These are phyloP conservation scores for Apiotrichum domesticum DNA, from an alignment of 1,284 basidiomycete species.

Conservation along the genomic window DNA sequence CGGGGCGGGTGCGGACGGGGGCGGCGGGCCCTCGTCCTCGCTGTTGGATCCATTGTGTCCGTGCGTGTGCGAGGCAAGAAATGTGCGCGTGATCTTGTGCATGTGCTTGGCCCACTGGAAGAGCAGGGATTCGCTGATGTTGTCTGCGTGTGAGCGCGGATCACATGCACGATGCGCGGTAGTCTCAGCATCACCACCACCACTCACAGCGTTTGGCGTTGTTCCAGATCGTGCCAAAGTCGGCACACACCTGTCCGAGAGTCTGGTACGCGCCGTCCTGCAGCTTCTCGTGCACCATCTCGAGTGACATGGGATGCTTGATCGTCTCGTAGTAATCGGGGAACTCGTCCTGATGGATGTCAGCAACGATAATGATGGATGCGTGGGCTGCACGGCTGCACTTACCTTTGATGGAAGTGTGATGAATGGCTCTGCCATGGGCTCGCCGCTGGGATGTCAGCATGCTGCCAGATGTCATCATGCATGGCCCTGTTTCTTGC, in stretches of 20 bases:
- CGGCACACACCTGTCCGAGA: slow-evolving; percentile 31
- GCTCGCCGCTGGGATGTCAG: slow-evolving; percentile 23
- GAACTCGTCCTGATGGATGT: slow-evolving; percentile 26
- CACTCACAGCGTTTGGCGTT: slow-evolving; percentile 44
- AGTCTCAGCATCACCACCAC: neutral
- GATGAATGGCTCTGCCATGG: slow-evolving; percentile 37
- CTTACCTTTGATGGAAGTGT: slow-evolving; percentile 42
- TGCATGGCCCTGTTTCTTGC: no score
- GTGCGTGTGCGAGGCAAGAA: slow-evolving; percentile 8
- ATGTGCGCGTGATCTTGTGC: slow-evolving; percentile 39
- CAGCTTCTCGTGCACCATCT: slow-evolving; percentile 36
- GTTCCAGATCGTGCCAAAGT: slow-evolving; percentile 41
- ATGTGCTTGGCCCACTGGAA: slow-evolving; percentile 45
- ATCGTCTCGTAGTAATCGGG: slow-evolving; percentile 45
- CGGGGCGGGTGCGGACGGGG: slow-evolving; percentile 3
- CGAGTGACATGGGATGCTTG: slow-evolving; percentile 42
- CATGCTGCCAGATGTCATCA: neutral
- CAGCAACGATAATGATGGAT: no score
- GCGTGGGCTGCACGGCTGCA: neutral
- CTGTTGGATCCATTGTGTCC: slow-evolving; percentile 11
- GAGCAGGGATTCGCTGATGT: slow-evolving; percentile 40
- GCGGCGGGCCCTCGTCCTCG: slow-evolving; percentile 17
- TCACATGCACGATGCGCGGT: neutral
- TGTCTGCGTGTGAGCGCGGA: slow-evolving; percentile 26
- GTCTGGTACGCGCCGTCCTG: slow-evolving; percentile 26